These are phyloP conservation scores for Murraya koenigii DNA, from an alignment of 345 rosid species.

Conservation along the genomic window DNA sequence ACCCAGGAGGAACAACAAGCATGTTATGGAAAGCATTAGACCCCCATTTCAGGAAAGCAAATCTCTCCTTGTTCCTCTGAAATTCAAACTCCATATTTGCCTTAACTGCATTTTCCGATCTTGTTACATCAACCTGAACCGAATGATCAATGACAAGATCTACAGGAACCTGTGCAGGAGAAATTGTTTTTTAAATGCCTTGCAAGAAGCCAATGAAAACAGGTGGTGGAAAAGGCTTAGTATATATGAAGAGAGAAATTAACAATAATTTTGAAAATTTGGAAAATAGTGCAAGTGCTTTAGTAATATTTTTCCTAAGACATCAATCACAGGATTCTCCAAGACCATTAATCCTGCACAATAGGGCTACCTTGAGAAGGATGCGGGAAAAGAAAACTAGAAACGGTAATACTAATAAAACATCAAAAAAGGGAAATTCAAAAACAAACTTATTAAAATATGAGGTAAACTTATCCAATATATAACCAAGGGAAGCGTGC, in stretches of 20 bases:
- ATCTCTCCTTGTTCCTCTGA: constrained; percentile 93
- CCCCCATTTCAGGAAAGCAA: constrained; percentile 98
- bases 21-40: constrained; percentile 86
- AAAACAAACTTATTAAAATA: background rate
- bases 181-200: background rate
- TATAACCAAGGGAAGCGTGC: background rate
- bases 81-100: constrained; percentile 97
- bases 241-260: background rate
- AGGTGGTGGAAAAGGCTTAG: background rate
- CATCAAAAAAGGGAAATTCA: background rate
- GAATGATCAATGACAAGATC: constrained; percentile 99
- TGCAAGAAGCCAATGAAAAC: background rate
- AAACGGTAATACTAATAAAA: background rate
- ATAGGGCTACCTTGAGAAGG: background rate
- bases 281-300: background rate
- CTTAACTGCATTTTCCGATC: constrained; percentile 95
- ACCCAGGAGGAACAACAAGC: constrained; percentile 99
- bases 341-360: background rate
- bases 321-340: background rate
- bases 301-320: background rate
- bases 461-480: background rate
- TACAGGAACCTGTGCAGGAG: constrained; percentile 74
- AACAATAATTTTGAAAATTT: background rate
- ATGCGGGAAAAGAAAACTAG: background rate
- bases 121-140: constrained; percentile 94